Conservation (phyloP, 2,329 filamentous ascomycete species). For the Hymenoscyphus infarciens region DNA sequence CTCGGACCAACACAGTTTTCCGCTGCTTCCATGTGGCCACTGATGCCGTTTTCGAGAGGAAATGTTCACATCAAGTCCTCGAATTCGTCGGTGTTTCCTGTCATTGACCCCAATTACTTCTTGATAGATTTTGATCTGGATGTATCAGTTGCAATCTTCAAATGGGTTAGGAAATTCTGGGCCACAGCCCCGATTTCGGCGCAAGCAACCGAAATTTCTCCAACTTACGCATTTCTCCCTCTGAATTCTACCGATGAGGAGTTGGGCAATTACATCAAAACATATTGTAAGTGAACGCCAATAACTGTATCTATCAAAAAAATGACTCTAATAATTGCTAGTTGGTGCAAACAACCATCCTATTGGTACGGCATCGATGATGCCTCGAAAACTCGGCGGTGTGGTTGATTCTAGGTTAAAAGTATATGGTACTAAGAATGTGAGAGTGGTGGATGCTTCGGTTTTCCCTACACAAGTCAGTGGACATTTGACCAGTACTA, state of each 20-base stretch:
- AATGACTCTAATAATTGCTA: background rate
- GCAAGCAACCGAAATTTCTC: conserved; percentile 12
- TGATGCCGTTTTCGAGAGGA: conserved; percentile 43
- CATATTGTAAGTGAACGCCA: conserved; percentile 12
- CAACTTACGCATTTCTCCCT: conserved; percentile 12
- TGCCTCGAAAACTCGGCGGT: conserved; percentile 32
- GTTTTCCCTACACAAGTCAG: conserved; percentile 43
- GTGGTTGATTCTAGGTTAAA: conserved; percentile 48
- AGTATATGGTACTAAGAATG: conserved; percentile 50
- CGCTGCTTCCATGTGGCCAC: conserved; percentile 38
- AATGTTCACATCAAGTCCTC: conserved; percentile 40
- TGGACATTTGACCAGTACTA: conserved; percentile 13
- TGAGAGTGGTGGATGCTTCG: conserved; percentile 54
- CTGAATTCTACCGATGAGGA: conserved; percentile 16
- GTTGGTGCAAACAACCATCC: conserved; percentile 16
- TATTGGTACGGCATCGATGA: conserved; percentile 20
- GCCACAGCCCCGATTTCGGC: conserved; percentile 1
- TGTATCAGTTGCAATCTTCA: conserved; percentile 19
- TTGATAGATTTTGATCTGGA: conserved; percentile 42
- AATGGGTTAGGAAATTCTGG: conserved; percentile 19
- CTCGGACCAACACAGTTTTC: conserved; percentile 30
- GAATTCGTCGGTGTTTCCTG: conserved; percentile 36
- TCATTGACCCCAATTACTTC: conserved; percentile 44
- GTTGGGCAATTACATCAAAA: conserved; percentile 15
- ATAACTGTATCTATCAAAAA: background rate